Conservation (phyloP, 768 basidiomycete species). For the Paxillus rubicundulus region DNA sequence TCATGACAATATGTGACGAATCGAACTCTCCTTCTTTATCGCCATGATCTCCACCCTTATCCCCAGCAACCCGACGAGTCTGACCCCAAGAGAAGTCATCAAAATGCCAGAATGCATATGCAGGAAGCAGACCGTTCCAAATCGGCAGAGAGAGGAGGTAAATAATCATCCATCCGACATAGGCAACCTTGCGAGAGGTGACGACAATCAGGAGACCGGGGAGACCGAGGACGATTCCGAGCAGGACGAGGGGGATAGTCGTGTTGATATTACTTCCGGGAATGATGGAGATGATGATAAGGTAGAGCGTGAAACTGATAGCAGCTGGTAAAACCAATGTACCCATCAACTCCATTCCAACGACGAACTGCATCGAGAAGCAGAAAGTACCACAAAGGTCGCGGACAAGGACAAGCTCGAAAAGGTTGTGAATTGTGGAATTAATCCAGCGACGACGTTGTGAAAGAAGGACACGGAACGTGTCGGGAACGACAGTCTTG, state of each 20-base stretch:
- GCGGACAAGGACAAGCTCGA: slow-evolving; percentile 90
- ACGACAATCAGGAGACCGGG: slow-evolving; percentile 95
- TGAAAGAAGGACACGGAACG: slow-evolving; percentile 88
- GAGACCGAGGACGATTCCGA: slow-evolving; percentile 93
- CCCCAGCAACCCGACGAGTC: slow-evolving; percentile 80
- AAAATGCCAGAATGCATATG: slow-evolving; percentile 99
- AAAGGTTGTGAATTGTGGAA: slow-evolving; percentile 96
- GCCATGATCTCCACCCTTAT: slow-evolving; percentile 67
- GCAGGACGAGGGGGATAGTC: slow-evolving; percentile 86
- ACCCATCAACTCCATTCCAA: slow-evolving; percentile 96
- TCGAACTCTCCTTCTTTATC: slow-evolving; percentile 99
- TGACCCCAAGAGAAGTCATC: slow-evolving; percentile 99
- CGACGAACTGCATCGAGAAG: slow-evolving; percentile 99
- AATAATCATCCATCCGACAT: slow-evolving; percentile 95
- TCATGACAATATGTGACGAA: slow-evolving; percentile 96
- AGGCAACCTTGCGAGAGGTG: slow-evolving; percentile 90
- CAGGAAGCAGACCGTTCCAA: slow-evolving; percentile 95
- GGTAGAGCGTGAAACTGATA: slow-evolving; percentile 94
- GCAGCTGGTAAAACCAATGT: slow-evolving; percentile 96
- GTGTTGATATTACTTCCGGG: slow-evolving; percentile 68
- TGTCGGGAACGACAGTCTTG: slow-evolving; percentile 98
- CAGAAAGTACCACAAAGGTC: slow-evolving; percentile 99
- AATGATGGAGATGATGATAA: slow-evolving; percentile 85
- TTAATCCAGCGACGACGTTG: slow-evolving; percentile 99
- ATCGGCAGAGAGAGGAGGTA: slow-evolving; percentile 91